Conservation (phyloP, 768 basidiomycete genomes). For the Dendrothele bispora region DNA sequence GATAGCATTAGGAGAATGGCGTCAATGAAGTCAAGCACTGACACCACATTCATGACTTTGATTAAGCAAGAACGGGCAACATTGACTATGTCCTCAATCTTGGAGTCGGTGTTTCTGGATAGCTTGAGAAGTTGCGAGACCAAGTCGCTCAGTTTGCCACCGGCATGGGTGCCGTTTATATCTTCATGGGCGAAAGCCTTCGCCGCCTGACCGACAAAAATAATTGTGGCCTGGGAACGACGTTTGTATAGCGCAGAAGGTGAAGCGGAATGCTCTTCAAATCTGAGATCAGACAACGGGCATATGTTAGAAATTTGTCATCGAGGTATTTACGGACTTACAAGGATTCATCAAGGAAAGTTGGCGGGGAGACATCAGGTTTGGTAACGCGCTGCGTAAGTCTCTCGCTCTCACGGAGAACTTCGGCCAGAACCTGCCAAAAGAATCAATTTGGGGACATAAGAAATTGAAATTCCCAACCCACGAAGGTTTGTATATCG, state of each 20-base stretch:
- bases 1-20: slow-evolving; percentile 56
- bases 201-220: slow-evolving; percentile 59
- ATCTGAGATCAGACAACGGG: slow-evolving; percentile 33
- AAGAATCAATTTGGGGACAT: slow-evolving; percentile 5
- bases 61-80: slow-evolving; percentile 52
- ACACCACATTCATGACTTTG: slow-evolving; percentile 60
- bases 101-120: slow-evolving; percentile 31
- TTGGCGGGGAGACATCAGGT: slow-evolving; percentile 34
- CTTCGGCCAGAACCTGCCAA: slow-evolving; percentile 57
- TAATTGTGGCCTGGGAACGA: slow-evolving; percentile 66
- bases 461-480: slow-evolving; percentile 20
- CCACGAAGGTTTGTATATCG: slow-evolving; percentile 52
- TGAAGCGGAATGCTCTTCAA: slow-evolving; percentile 56
- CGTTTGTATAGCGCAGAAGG: slow-evolving; percentile 46
- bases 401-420: slow-evolving; percentile 65
- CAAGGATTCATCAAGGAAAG: slow-evolving; percentile 60
- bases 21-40: slow-evolving; percentile 67
- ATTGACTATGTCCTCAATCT: slow-evolving; percentile 42
- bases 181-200: slow-evolving; percentile 25
- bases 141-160: slow-evolving; percentile 38
- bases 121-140: slow-evolving; percentile 51
- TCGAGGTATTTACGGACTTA: slow-evolving; percentile 29
- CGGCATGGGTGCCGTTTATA: slow-evolving; percentile 2
- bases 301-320: not conserved
- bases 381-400: slow-evolving; percentile 45